Evolutionary conservation across 202 grass and related monocot species (phyloP).

Genomic region (Panicum hallii): DNA sequence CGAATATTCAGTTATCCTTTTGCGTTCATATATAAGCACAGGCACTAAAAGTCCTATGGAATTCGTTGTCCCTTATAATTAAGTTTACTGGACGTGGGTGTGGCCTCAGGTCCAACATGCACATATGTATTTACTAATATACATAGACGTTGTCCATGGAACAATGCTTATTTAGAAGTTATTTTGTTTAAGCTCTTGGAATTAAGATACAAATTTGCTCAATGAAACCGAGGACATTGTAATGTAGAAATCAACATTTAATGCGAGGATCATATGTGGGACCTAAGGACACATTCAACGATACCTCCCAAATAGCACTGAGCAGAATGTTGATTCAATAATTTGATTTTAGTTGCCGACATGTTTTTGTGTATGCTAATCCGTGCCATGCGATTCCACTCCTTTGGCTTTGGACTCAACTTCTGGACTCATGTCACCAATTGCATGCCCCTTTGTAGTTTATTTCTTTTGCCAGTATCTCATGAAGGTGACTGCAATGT

Average conservation of each 20-base stretch:
- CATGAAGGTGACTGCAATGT: conserved; percentile 40
- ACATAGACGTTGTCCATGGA: not conserved
- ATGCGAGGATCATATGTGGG: not conserved
- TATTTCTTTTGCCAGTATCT: conserved; percentile 20
- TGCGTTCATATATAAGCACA: conserved; percentile 18
- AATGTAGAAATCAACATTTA: conserved; percentile 10
- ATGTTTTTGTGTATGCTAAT: not conserved
- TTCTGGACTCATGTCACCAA: not conserved
- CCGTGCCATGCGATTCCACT: not conserved
- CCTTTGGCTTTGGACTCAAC: not conserved
- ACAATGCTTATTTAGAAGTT: not conserved
- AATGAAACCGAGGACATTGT: no score
- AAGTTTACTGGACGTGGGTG: conserved; percentile 6
- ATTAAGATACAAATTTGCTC: not conserved
- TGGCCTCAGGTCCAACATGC: not conserved
- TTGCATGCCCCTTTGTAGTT: conserved; percentile 22
- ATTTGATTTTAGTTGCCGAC: not conserved
- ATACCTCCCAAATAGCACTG: not conserved
- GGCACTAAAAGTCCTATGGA: not conserved
- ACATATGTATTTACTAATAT: not conserved
- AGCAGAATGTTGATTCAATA: conserved; percentile 10
- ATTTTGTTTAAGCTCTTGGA: not conserved
- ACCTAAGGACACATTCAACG: not conserved
- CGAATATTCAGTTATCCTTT: not conserved
- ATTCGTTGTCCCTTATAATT: not conserved